Conservation (phyloP, 2,329 filamentous ascomycete species). For the Epichloe elymi region DNA sequence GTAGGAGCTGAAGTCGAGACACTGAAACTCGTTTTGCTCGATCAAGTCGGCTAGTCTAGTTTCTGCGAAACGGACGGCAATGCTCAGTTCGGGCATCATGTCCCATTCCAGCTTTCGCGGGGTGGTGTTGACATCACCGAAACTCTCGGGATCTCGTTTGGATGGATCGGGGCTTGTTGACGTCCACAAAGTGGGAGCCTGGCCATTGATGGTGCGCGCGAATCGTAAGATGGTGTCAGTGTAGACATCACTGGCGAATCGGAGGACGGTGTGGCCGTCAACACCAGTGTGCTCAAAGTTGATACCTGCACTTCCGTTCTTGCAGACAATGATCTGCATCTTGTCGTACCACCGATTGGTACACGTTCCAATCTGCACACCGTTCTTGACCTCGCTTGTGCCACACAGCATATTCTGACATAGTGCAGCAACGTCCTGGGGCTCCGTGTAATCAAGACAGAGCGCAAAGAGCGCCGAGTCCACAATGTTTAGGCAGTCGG, state of each 20-base stretch:
- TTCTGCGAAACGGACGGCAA: slow-evolving; percentile 88
- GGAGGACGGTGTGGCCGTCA: slow-evolving; percentile 89
- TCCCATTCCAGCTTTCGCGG: slow-evolving; percentile 97
- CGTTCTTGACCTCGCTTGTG: slow-evolving; percentile 79
- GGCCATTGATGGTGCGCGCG: slow-evolving; percentile 86
- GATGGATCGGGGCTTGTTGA: slow-evolving; percentile 83
- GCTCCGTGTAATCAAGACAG: slow-evolving; percentile 86
- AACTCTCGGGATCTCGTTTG: slow-evolving; percentile 80
- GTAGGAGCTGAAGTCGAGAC: slow-evolving; percentile 76
- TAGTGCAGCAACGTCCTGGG: slow-evolving; percentile 65
- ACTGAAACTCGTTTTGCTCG: slow-evolving; percentile 91
- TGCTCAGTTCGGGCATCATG: slow-evolving; percentile 81
- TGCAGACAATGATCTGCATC: slow-evolving; percentile 96
- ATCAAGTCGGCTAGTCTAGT: slow-evolving; percentile 88
- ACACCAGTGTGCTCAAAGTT: slow-evolving; percentile 99
- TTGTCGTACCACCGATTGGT: slow-evolving; percentile 99
- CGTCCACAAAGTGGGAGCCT: slow-evolving; percentile 83
- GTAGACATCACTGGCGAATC: slow-evolving; percentile 92
- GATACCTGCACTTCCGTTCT: slow-evolving; percentile 95
- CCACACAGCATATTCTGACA: slow-evolving; percentile 98
- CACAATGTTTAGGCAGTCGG: slow-evolving; percentile 88
- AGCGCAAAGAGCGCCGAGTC: slow-evolving; percentile 88
- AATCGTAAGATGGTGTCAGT: slow-evolving; percentile 96
- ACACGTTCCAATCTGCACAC: slow-evolving; percentile 92
- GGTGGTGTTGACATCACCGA: slow-evolving; percentile 84